phyloP scores from a whole-genome alignment of 306 rosid genomes.

The Trifolium pratense region DNA sequence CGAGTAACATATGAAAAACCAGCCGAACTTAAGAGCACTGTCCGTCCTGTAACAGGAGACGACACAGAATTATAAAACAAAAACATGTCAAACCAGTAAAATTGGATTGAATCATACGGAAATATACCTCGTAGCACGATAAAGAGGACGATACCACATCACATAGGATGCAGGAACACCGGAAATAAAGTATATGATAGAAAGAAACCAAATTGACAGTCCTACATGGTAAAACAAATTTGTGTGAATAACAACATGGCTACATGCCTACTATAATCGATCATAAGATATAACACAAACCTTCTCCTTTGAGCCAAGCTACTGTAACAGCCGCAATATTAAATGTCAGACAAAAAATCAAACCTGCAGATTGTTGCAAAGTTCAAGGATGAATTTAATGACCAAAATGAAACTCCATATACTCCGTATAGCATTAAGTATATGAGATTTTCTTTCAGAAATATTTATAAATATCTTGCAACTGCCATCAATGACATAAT shows the following conservation, averaged over 20 bases:
- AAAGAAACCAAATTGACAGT: constrained; percentile 67
- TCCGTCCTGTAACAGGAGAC: constrained; percentile 69
- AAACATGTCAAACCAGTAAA: constrained; percentile 26
- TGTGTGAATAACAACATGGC: constrained; percentile 25
- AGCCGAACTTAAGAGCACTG: constrained; percentile 85
- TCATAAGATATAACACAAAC: constrained; percentile 48
- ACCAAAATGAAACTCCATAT: too few species aligned
- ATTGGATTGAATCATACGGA: constrained; percentile 34
- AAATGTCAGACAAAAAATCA: constrained; percentile 67
- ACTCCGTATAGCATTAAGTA: too few species aligned
- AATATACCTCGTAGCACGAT: constrained; percentile 83
- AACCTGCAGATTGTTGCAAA: constrained; percentile 60
- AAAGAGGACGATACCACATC: constrained; percentile 96
- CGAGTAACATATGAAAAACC: constrained; percentile 77
- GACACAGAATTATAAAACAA: constrained; percentile 24
- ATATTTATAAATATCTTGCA: too few species aligned
- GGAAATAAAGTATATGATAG: constrained; percentile 68
- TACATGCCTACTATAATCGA: constrained; percentile 13
- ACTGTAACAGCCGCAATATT: constrained; percentile 68
- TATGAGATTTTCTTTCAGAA: too few species aligned
- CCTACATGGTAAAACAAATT: constrained; percentile 55
- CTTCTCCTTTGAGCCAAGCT: constrained; percentile 80
- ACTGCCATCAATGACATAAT: too few species aligned
- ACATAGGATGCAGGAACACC: constrained; percentile 74
- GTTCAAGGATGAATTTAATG: too few species aligned